Evolutionary conservation across 139 green algal species (phyloP).

Genomic region (Dunaliella primolecta): DNA sequence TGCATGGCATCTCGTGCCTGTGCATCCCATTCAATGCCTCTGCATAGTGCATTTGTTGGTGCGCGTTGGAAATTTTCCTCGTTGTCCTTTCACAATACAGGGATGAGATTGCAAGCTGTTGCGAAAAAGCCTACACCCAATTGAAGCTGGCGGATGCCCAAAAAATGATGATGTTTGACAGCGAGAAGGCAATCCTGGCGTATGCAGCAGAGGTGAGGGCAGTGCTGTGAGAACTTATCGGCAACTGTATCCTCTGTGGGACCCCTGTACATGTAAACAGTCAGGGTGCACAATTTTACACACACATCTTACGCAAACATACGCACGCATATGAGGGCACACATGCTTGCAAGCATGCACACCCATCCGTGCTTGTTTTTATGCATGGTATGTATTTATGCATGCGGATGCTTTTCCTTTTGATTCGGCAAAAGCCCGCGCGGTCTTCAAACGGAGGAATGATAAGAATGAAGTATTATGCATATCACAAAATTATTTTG

Average conservation of each 20-base stretch:
- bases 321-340: not conserved
- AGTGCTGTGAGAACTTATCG: not conserved
- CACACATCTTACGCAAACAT: not conserved
- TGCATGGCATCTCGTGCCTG: too few species aligned
- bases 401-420: too few species aligned
- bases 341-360: too few species aligned
- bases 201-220: slow-evolving; percentile 57
- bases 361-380: not conserved
- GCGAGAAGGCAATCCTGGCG: slow-evolving; percentile 45
- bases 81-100: slow-evolving; percentile 33
- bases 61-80: too few species aligned
- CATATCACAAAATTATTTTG: too few species aligned
- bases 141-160: slow-evolving; percentile 72
- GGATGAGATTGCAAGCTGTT: slow-evolving; percentile 92
- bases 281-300: not conserved
- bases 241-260: not conserved
- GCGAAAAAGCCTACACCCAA: slow-evolving; percentile 78
- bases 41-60: too few species aligned
- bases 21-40: too few species aligned
- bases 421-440: too few species aligned
- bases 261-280: not conserved
- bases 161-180: slow-evolving; percentile 75
- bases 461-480: too few species aligned
- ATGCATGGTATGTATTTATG: not conserved
- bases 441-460: too few species aligned